Conservation (phyloP, 352 stramenopile genomes). For the Globisporangium mamillatum region DNA sequence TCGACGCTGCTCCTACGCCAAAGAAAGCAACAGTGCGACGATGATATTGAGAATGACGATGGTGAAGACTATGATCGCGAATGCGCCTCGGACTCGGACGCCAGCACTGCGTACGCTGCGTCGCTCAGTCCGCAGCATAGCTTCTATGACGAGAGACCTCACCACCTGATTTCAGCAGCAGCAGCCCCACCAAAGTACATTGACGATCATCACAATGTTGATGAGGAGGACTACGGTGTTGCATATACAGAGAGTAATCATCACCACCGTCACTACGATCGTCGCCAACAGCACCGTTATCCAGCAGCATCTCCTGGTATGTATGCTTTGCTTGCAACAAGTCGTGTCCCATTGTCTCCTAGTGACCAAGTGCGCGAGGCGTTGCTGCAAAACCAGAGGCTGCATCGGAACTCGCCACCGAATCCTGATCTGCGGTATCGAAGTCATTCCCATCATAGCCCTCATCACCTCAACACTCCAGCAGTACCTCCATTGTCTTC, state of each 20-base stretch:
- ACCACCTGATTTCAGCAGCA: neutral
- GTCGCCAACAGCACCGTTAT: neutral
- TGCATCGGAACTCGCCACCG: neutral
- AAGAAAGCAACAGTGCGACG: slow-evolving; percentile 15
- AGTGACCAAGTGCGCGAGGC: slow-evolving; percentile 59
- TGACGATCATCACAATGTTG: neutral
- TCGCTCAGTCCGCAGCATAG: slow-evolving; percentile 5
- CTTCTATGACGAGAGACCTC: slow-evolving; percentile 1
- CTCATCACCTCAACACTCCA: slow-evolving; percentile 12
- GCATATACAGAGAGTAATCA: neutral
- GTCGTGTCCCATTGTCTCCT: slow-evolving; percentile 35
- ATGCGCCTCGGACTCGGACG: slow-evolving; percentile 17
- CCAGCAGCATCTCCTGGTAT: neutral
- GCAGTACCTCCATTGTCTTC: neutral
- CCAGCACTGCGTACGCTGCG: slow-evolving; percentile 6
- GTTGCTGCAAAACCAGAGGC: slow-evolving; percentile 34
- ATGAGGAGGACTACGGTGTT: neutral
- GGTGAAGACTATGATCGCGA: slow-evolving; percentile 17
- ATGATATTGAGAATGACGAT: slow-evolving; percentile 22
- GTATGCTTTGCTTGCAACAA: slow-evolving; percentile 3
- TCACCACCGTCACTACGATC: neutral
- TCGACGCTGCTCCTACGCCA: slow-evolving; percentile 37
- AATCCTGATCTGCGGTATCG: neutral
- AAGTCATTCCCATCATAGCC: neutral
- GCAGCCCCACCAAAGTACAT: slow-evolving; percentile 1